Percentiles rank a stretch among this genome's conserved stretches.
These are phyloP conservation scores for Suillus occidentalis DNA, from an alignment of 768 basidiomycete species.

Conservation along the genomic window DNA sequence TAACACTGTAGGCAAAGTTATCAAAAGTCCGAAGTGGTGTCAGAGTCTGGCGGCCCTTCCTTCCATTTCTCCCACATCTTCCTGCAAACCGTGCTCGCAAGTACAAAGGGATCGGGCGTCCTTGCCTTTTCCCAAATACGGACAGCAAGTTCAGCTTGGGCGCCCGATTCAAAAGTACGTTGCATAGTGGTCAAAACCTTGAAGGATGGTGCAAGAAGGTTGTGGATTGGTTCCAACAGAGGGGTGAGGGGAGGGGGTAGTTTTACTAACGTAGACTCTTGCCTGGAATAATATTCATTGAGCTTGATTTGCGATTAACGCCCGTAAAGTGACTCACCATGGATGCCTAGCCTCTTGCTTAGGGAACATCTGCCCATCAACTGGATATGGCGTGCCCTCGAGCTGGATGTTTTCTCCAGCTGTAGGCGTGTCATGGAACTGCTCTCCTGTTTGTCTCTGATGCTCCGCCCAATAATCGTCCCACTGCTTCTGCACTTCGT, in stretches of 20 bases:
- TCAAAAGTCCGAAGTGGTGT: slow-evolving; percentile 8
- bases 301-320: neutral
- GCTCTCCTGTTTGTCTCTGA: slow-evolving; percentile 18
- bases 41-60: slow-evolving; percentile 22
- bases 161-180: slow-evolving; percentile 56
- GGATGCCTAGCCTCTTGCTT: slow-evolving; percentile 24
- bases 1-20: slow-evolving; percentile 2
- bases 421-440: slow-evolving; percentile 12
- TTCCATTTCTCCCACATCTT: slow-evolving; percentile 41
- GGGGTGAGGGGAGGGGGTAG: slow-evolving; percentile 59
- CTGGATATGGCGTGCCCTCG: slow-evolving; percentile 44
- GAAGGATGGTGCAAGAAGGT: slow-evolving; percentile 57
- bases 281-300: slow-evolving; percentile 31
- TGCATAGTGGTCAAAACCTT: slow-evolving; percentile 51
- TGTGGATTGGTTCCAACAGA: slow-evolving; percentile 50
- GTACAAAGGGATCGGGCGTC: slow-evolving; percentile 55
- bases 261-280: slow-evolving; percentile 53
- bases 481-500: slow-evolving; percentile 53
- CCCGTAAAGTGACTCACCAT: slow-evolving; percentile 34
- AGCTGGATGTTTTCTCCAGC: slow-evolving; percentile 28
- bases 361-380: slow-evolving; percentile 21
- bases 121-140: slow-evolving; percentile 65
- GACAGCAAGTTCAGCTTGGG: slow-evolving; percentile 54
- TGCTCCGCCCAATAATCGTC: slow-evolving; percentile 41
- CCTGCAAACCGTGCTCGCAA: slow-evolving; percentile 40